These are phyloP conservation scores for Ascocoryne sarcoides DNA, from an alignment of 2,329 filamentous ascomycete species.

Conservation along the genomic window DNA sequence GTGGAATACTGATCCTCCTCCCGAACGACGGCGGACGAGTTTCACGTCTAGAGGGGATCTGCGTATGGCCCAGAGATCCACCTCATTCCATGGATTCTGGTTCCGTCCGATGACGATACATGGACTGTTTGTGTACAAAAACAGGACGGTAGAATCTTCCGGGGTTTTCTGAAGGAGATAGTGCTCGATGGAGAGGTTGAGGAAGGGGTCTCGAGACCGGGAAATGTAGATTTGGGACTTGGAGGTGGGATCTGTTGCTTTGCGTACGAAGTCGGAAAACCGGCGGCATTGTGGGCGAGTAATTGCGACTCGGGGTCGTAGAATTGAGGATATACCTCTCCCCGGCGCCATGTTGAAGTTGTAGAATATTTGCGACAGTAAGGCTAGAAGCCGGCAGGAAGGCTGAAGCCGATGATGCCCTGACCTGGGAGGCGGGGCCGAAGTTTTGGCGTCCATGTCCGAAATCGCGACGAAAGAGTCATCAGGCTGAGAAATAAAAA, in stretches of 20 bases:
- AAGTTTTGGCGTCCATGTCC: neutral
- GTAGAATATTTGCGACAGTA: too few relatives aligned
- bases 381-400: neutral
- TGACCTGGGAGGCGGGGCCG: neutral
- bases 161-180: constrained; percentile 70
- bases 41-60: constrained; percentile 29
- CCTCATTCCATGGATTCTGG: constrained; percentile 95
- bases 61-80: constrained; percentile 58
- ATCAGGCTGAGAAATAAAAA: constrained; percentile 15
- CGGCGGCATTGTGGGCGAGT: constrained; percentile 2
- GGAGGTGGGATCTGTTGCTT: constrained; percentile 32
- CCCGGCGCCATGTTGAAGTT: neutral
- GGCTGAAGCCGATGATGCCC: neutral
- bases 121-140: constrained; percentile 81
- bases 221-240: constrained; percentile 63
- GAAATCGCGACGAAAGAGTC: constrained; percentile 9
- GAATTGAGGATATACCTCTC: neutral
- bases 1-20: constrained; percentile 91
- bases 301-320: neutral
- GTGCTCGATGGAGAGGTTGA: constrained; percentile 93
- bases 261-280: constrained; percentile 13
- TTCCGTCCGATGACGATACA: constrained; percentile 90
- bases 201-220: constrained; percentile 61
- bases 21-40: constrained; percentile 76
- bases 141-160: constrained; percentile 65